phyloP scores from a whole-genome alignment of 1,284 basidiomycete genomes.

The Anthracocystis panici-leucophaei region DNA sequence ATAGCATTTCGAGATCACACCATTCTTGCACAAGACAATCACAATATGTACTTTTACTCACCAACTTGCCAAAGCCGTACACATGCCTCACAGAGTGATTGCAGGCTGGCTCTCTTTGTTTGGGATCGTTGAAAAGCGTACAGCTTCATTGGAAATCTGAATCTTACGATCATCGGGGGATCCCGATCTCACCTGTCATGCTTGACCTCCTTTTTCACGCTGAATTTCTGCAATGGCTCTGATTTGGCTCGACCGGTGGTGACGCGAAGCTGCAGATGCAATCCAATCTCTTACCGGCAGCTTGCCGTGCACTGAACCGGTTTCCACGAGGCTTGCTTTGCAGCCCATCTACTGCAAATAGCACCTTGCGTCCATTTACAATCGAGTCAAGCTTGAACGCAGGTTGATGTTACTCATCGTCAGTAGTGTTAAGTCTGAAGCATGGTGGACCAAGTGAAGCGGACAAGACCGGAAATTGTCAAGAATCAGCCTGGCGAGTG shows the following conservation, averaged over 20 bases:
- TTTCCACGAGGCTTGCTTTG: not conserved
- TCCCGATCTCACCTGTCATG: no score
- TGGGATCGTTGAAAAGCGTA: no score
- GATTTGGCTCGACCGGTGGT: slow-evolving; percentile 24
- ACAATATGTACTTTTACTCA: slow-evolving; percentile 22
- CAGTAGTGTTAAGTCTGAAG: not conserved
- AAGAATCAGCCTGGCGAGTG: slow-evolving; percentile 15
- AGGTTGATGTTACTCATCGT: not conserved
- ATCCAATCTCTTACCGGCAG: not conserved
- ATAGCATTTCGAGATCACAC: slow-evolving; percentile 4
- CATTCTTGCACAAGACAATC: slow-evolving; percentile 7
- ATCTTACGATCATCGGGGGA: no score
- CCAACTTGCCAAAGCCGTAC: not conserved
- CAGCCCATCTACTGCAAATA: no score
- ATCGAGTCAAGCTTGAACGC: no score
- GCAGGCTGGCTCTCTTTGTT: no score
- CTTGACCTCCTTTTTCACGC: no score
- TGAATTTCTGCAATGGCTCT: not conserved
- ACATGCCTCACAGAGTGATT: no score
- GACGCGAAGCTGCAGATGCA: slow-evolving; percentile 22
- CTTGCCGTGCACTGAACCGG: slow-evolving; percentile 5
- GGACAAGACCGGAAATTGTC: slow-evolving; percentile 31
- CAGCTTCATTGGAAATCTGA: not conserved
- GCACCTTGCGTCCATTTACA: no score
- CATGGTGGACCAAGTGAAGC: not conserved